A percentile compares a stretch with the other conserved stretches of the same genome.
Evolutionary conservation across 257 asterid genomes (phyloP).

Genomic region (Lycium ferocissimum): DNA sequence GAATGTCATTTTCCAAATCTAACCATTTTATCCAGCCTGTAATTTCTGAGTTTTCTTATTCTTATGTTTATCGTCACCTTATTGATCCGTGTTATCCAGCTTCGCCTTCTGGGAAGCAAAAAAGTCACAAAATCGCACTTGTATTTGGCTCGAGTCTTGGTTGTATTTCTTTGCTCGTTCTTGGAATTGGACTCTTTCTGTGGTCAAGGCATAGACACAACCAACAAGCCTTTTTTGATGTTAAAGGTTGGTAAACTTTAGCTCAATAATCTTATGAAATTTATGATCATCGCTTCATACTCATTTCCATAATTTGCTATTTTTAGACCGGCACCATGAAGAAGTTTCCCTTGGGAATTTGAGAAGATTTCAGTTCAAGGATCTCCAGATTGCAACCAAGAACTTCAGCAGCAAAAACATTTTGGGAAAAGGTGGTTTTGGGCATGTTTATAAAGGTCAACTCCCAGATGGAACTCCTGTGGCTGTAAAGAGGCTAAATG

Average conservation of each 20-base stretch:
- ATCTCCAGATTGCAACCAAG: constrained; percentile 84
- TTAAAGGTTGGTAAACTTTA: constrained; percentile 56
- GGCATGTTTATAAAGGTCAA: constrained; percentile 85
- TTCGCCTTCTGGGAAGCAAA: constrained; percentile 49
- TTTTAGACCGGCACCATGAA: constrained; percentile 67
- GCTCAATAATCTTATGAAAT: neutral
- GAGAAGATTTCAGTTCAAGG: constrained; percentile 79
- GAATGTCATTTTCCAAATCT: neutral
- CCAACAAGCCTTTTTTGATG: constrained; percentile 55
- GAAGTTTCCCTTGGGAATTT: constrained; percentile 88
- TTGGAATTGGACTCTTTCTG: constrained; percentile 64
- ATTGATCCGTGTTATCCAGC: constrained; percentile 29
- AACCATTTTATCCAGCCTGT: neutral
- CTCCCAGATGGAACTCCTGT: constrained; percentile 80
- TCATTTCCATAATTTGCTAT: constrained; percentile 29
- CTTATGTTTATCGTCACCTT: neutral
- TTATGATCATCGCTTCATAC: constrained; percentile 10
- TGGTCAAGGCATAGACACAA: constrained; percentile 64
- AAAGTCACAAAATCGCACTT: constrained; percentile 64
- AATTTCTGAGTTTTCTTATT: neutral
- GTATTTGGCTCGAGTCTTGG: constrained; percentile 77
- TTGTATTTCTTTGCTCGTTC: constrained; percentile 57
- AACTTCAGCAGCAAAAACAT: constrained; percentile 85
- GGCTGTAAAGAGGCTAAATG: constrained; percentile 93
- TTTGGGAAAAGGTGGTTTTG: constrained; percentile 95